Percentiles rank a stretch among this genome's conserved stretches.
Evolutionary conservation across 495 filamentous ascomycete species (phyloP).

Genomic region (Trichoderma erinaceum): DNA sequence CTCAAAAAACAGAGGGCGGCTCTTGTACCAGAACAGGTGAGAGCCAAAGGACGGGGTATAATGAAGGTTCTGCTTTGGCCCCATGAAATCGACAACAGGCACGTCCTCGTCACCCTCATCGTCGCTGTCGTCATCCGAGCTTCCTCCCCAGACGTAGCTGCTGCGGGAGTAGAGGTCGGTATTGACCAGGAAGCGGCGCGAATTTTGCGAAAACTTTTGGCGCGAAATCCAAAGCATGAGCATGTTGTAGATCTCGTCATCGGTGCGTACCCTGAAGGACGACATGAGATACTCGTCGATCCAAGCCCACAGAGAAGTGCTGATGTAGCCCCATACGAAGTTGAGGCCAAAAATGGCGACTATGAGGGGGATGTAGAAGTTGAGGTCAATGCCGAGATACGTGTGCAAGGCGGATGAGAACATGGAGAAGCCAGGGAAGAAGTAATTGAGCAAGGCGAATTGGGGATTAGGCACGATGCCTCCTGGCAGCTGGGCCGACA

Average conservation of each 20-base stretch:
- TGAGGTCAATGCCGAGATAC: constrained; percentile 63
- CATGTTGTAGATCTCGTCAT: constrained; percentile 65
- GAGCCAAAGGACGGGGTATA: constrained; percentile 60
- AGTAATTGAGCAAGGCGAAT: constrained; percentile 55
- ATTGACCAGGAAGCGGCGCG: constrained; percentile 56
- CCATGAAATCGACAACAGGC: constrained; percentile 17
- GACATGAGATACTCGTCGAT: constrained; percentile 47
- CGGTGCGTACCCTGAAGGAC: constrained; percentile 56
- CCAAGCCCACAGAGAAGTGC: constrained; percentile 36
- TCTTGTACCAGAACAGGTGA: constrained; percentile 61
- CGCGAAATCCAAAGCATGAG: constrained; percentile 63
- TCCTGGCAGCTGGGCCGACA: not conserved
- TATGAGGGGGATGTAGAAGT: constrained; percentile 59
- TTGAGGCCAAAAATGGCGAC: constrained; percentile 45
- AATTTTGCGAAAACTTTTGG: constrained; percentile 51
- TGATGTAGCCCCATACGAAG: constrained; percentile 47
- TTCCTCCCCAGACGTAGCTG: constrained; percentile 39
- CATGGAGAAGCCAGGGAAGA: constrained; percentile 68
- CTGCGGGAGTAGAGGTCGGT: constrained; percentile 48
- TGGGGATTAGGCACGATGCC: constrained; percentile 19
- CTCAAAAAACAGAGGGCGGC: constrained; percentile 49
- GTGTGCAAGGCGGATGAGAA: constrained; percentile 54
- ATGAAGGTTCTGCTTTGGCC: constrained; percentile 54
- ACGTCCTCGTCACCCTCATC: constrained; percentile 46
- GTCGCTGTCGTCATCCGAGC: constrained; percentile 36